Percentiles rank a stretch among this genome's conserved stretches.
Conservation (phyloP, 495 filamentous ascomycete species). For the Sporormia fimetaria region DNA sequence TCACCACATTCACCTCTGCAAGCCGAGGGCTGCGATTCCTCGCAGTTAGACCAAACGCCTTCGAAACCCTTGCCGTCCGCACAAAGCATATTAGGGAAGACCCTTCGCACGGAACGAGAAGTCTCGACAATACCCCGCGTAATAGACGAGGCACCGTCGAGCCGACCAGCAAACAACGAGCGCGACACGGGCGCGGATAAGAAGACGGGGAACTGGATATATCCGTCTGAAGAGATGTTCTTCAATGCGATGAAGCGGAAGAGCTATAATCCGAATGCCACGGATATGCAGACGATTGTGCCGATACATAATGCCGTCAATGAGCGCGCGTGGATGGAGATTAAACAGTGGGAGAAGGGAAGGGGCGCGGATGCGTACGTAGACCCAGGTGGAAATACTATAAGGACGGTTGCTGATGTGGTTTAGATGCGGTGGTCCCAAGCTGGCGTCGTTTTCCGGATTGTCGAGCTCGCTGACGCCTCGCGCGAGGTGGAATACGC, state of each 20-base stretch:
- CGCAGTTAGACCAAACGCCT: conserved; percentile 22
- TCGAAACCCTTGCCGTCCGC: conserved; percentile 8
- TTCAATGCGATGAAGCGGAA: conserved; percentile 92
- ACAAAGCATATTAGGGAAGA: conserved; percentile 24
- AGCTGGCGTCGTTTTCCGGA: conserved; percentile 72
- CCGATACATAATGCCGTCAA: conserved; percentile 94
- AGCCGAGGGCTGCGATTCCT: conserved; percentile 27
- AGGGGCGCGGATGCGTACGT: conserved; percentile 44
- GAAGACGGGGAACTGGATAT: conserved; percentile 78
- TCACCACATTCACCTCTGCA: conserved; percentile 25
- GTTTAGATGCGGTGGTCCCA: conserved; percentile 66
- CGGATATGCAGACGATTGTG: conserved; percentile 78
- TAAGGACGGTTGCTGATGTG: background rate
- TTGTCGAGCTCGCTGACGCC: conserved; percentile 54
- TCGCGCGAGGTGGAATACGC: conserved; percentile 64
- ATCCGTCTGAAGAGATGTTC: conserved; percentile 91
- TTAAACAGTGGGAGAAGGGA: conserved; percentile 61
- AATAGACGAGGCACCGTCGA: conserved; percentile 33
- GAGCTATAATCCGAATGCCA: conserved; percentile 43
- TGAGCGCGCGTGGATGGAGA: conserved; percentile 36
- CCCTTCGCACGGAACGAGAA: conserved; percentile 52
- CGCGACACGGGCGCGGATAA: conserved; percentile 55
- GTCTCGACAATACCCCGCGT: conserved; percentile 71
- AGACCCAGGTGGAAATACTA: background rate
- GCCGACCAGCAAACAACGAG: conserved; percentile 44